Evolutionary conservation across 441 rosid genomes (phyloP).

Genomic region (Arabidopsis lyrata): DNA sequence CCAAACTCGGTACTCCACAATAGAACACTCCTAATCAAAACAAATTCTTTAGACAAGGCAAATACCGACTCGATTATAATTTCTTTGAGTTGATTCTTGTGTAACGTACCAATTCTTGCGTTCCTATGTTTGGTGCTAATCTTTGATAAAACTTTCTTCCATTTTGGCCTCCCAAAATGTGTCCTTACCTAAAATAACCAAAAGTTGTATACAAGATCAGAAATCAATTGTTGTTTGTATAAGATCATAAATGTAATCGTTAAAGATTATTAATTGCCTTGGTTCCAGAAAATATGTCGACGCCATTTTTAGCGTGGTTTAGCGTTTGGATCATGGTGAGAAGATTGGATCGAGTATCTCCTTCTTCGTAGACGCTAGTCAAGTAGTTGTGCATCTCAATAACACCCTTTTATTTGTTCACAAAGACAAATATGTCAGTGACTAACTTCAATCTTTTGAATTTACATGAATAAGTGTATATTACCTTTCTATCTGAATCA

Average conservation of each 20-base stretch:
- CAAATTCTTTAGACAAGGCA: background rate
- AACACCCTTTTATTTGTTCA: constrained; percentile 52
- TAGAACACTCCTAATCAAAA: constrained; percentile 60
- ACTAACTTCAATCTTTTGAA: background rate
- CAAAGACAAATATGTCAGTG: constrained; percentile 35
- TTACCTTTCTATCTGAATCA: constrained; percentile 88
- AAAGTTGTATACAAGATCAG: background rate
- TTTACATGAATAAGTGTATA: background rate
- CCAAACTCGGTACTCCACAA: constrained; percentile 70
- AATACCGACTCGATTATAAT: background rate
- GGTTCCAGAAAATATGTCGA: constrained; percentile 77
- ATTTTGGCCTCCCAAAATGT: constrained; percentile 81
- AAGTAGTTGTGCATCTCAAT: constrained; percentile 83
- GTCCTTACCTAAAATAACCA: constrained; percentile 57
- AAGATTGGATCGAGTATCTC: constrained; percentile 71
- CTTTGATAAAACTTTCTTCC: constrained; percentile 65
- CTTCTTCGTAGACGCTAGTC: constrained; percentile 79
- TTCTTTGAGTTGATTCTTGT: background rate
- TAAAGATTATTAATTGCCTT: constrained; percentile 43
- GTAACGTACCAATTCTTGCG: constrained; percentile 59
- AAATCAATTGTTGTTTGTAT: background rate
- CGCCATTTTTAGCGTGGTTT: constrained; percentile 73
- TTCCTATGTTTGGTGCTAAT: constrained; percentile 59
- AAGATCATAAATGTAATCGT: background rate
- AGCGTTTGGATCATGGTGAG: constrained; percentile 79